Conservation (phyloP, 148 eudicot species). For the Agrostemma githago region DNA sequence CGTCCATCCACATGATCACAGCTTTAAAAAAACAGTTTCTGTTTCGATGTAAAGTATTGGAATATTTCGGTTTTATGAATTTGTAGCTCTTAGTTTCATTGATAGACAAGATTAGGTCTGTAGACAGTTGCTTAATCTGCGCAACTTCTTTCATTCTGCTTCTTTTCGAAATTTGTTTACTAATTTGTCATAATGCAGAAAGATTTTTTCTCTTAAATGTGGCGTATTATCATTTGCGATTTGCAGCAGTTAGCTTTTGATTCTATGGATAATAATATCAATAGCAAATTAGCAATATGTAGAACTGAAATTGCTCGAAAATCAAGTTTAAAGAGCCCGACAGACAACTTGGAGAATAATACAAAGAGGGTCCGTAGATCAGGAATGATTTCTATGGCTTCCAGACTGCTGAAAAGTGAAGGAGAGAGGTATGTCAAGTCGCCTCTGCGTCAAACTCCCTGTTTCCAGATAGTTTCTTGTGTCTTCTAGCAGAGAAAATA, state of each 20-base stretch:
- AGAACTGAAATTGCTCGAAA: neutral
- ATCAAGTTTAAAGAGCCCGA: neutral
- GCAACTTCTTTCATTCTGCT: slow-evolving; percentile 7
- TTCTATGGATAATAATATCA: neutral
- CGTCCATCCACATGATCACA: too few species aligned
- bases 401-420: neutral
- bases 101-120: neutral
- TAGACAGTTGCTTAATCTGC: slow-evolving; percentile 4
- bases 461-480: neutral
- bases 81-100: neutral
- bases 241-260: neutral
- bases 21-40: slow-evolving; percentile 10
- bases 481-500: neutral
- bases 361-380: neutral
- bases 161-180: slow-evolving; percentile 18
- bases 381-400: slow-evolving; percentile 10
- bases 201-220: slow-evolving; percentile 3
- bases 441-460: neutral
- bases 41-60: slow-evolving; percentile 15
- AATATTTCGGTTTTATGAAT: neutral
- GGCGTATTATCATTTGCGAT: slow-evolving; percentile 12
- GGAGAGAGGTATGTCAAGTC: neutral
- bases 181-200: slow-evolving; percentile 10
- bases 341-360: neutral
- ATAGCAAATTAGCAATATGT: neutral